phyloP scores from a whole-genome alignment of 345 rosid genomes.

The Citrus inodora region DNA sequence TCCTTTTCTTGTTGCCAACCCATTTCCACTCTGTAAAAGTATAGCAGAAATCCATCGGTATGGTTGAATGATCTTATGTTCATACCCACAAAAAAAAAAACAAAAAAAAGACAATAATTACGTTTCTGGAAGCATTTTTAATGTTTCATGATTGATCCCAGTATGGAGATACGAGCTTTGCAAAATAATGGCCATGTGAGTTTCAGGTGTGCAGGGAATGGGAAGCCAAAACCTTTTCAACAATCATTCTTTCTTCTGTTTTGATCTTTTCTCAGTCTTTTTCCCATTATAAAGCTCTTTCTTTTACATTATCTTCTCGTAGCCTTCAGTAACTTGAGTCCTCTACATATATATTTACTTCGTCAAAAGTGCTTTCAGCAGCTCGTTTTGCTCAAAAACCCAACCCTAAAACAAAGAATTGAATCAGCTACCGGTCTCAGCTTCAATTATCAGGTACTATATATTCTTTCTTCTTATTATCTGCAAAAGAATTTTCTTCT shows the following conservation, averaged over 20 bases:
- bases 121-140: conserved; percentile 11
- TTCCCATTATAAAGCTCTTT: conserved; percentile 16
- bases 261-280: not conserved
- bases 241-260: conserved; percentile 21
- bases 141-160: conserved; percentile 16
- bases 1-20: conserved; percentile 19
- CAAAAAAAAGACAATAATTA: not conserved
- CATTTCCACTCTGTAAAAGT: conserved; percentile 21
- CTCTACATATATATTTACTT: not conserved
- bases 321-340: not conserved
- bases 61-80: not conserved
- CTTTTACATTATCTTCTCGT: conserved; percentile 11
- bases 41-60: not conserved
- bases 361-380: not conserved
- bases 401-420: not conserved
- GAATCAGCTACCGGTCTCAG: not conserved
- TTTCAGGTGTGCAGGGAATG: conserved; percentile 24
- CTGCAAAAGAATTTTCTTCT: not conserved
- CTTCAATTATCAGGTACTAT: not conserved
- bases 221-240: conserved; percentile 18
- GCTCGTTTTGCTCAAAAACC: not conserved
- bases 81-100: not conserved
- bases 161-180: conserved; percentile 23
- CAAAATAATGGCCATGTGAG: conserved; percentile 28
- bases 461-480: not conserved